A percentile compares a stretch with the other conserved stretches of the same genome.
Conservation (phyloP, 495 filamentous ascomycete genomes). For the Copromyces sp. region DNA sequence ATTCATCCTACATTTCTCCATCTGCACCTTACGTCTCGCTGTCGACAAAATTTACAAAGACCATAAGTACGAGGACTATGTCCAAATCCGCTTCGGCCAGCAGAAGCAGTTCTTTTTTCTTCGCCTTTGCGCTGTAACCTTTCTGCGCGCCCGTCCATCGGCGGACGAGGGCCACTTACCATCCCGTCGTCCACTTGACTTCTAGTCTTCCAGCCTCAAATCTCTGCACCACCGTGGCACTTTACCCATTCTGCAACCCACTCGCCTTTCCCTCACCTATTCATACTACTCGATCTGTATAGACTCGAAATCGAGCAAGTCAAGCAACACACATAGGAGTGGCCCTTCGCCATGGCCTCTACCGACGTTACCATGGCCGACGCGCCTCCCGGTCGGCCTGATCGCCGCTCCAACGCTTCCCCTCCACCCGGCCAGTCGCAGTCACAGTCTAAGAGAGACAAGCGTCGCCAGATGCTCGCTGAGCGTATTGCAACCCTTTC, state of each 20-base stretch:
- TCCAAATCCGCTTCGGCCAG: background rate
- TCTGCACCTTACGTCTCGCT: background rate
- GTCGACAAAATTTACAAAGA: background rate
- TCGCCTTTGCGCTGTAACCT: background rate
- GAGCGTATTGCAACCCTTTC: constrained; percentile 67
- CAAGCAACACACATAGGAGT: background rate
- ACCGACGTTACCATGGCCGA: constrained; percentile 19
- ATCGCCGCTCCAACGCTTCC: constrained; percentile 21
- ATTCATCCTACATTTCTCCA: background rate
- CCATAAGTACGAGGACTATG: background rate
- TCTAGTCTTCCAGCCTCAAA: background rate
- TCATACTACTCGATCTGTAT: background rate
- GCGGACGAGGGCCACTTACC: background rate
- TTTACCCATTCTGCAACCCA: background rate
- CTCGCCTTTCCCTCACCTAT: background rate
- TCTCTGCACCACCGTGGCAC: background rate
- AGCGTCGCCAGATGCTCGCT: constrained; percentile 65
- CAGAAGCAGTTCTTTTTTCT: background rate
- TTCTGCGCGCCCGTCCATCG: background rate
- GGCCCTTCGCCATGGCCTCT: constrained; percentile 22
- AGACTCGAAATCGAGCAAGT: background rate
- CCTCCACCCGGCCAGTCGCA: constrained; percentile 17
- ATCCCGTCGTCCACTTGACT: background rate
- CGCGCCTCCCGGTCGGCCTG: constrained; percentile 10
- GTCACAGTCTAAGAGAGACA: constrained; percentile 74